These are phyloP conservation scores for Aegilops speltoides DNA, from an alignment of 176 grass and related monocot genomes.

Conservation along the genomic window DNA sequence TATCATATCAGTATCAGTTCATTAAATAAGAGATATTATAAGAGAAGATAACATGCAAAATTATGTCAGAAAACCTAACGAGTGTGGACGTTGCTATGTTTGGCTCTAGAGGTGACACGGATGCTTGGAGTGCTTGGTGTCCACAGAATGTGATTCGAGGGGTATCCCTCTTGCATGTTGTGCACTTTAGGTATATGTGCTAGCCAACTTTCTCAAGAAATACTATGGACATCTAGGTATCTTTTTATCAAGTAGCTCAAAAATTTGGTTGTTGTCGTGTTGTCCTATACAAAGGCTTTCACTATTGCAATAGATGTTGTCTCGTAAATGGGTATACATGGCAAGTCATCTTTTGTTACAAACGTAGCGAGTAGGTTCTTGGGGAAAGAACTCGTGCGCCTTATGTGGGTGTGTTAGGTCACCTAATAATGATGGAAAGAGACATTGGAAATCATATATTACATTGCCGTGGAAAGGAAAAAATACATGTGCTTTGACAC, in stretches of 20 bases:
- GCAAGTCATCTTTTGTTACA: background rate
- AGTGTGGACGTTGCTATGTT: background rate
- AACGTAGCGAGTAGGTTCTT: background rate
- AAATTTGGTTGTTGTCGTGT: background rate
- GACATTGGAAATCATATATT: too few species aligned
- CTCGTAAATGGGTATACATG: background rate
- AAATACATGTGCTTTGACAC: too few species aligned
- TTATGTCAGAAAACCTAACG: too few species aligned
- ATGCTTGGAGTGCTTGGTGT: background rate
- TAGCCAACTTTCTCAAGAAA: background rate
- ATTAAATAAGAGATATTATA: too few species aligned
- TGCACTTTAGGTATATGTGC: background rate
- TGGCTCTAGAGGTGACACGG: background rate
- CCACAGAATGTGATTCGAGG: background rate
- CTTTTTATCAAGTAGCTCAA: background rate
- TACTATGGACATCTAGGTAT: background rate
- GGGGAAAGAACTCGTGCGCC: too few species aligned
- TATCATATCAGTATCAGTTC: too few species aligned
- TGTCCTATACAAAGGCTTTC: background rate
- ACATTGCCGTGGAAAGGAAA: too few species aligned
- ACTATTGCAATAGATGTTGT: background rate
- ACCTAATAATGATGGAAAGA: too few species aligned
- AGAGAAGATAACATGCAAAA: too few species aligned
- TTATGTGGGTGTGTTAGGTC: too few species aligned
- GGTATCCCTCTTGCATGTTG: background rate